Percentiles rank a stretch among this genome's conserved stretches.
These are phyloP conservation scores for Cyathus striatus DNA, from an alignment of 768 basidiomycete genomes.

Conservation along the genomic window DNA sequence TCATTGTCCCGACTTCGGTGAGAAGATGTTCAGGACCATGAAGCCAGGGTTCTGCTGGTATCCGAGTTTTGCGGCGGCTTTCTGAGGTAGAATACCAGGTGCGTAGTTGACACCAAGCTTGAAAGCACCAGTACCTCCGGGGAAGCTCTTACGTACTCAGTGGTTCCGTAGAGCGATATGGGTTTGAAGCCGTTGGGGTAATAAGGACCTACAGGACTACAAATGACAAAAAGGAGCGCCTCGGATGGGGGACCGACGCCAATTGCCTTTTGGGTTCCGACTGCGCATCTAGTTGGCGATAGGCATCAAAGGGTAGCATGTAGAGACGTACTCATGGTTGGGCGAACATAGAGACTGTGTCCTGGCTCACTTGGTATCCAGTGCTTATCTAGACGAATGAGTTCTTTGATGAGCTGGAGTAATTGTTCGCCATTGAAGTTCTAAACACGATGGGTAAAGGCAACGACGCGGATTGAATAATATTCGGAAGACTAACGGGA, in stretches of 20 bases:
- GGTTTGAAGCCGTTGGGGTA: conserved; percentile 89
- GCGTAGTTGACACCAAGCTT: conserved; percentile 90
- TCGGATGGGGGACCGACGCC: conserved; percentile 74
- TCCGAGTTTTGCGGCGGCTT: conserved; percentile 65
- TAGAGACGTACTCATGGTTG: conserved; percentile 53
- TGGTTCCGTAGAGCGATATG: conserved; percentile 81
- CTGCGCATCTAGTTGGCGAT: conserved; percentile 29
- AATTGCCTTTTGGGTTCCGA: conserved; percentile 70
- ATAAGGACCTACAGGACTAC: conserved; percentile 81
- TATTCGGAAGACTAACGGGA: conserved; percentile 49
- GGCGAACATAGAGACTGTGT: conserved; percentile 89
- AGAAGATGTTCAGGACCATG: conserved; percentile 63
- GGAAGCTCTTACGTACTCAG: conserved; percentile 77
- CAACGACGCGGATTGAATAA: too few relatives aligned
- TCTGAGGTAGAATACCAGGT: conserved; percentile 82
- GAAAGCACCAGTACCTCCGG: conserved; percentile 85
- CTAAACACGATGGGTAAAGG: conserved; percentile 34
- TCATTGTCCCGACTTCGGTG: conserved; percentile 85
- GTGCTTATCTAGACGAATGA: conserved; percentile 75
- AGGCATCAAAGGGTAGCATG: neutral
- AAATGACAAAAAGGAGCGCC: conserved; percentile 83
- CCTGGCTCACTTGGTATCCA: conserved; percentile 91
- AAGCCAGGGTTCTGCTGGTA: conserved; percentile 88
- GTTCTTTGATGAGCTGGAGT: conserved; percentile 77
- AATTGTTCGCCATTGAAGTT: conserved; percentile 75